Evolutionary conservation across 2,329 filamentous ascomycete genomes (phyloP).

Genomic region (Lojkania enalia): DNA sequence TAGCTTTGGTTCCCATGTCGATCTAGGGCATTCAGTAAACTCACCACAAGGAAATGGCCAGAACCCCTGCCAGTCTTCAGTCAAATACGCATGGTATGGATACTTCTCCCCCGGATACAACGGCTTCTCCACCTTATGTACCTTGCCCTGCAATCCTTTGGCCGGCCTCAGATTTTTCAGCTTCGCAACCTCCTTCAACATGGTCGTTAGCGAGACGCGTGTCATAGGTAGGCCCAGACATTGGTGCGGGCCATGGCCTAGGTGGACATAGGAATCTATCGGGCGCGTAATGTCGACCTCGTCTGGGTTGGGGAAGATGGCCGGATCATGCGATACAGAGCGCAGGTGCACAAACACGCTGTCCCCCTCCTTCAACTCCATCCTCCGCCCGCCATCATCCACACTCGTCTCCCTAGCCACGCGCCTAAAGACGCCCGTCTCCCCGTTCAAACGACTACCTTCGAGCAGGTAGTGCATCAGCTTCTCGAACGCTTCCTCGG

Average conservation of each 20-base stretch:
- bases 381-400: slow-evolving; percentile 32
- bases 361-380: slow-evolving; percentile 43
- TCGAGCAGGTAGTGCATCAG: slow-evolving; percentile 57
- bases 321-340: slow-evolving; percentile 46
- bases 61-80: slow-evolving; percentile 52
- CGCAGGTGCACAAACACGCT: slow-evolving; percentile 50
- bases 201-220: slow-evolving; percentile 48
- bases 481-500: slow-evolving; percentile 50
- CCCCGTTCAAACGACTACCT: slow-evolving; percentile 48
- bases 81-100: slow-evolving; percentile 51
- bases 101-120: slow-evolving; percentile 33
- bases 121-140: slow-evolving; percentile 49
- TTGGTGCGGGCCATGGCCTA: slow-evolving; percentile 49
- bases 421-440: slow-evolving; percentile 48
- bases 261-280: slow-evolving; percentile 49
- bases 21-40: slow-evolving; percentile 23
- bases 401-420: slow-evolving; percentile 39
- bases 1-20: slow-evolving; percentile 3
- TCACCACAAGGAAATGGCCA: slow-evolving; percentile 54
- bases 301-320: slow-evolving; percentile 48
- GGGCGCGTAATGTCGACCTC: slow-evolving; percentile 43
- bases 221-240: slow-evolving; percentile 51
- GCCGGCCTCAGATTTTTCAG: slow-evolving; percentile 47
- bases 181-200: slow-evolving; percentile 50
- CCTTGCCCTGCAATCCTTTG: slow-evolving; percentile 42